Conservation (phyloP, 2,329 filamentous ascomycete species). For the Fusarium sp. region DNA sequence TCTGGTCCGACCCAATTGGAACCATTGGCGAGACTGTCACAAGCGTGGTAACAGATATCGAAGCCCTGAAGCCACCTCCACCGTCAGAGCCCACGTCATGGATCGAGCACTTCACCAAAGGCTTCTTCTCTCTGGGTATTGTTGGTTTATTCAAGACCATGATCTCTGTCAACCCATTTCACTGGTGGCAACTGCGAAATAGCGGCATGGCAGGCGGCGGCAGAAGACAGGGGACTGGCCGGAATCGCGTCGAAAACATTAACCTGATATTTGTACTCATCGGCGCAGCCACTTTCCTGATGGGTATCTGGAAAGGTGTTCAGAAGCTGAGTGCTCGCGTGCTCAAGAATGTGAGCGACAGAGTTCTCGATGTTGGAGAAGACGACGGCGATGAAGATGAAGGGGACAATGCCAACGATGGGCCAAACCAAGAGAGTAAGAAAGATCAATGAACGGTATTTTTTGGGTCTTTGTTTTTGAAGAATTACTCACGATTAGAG, state of each 20-base stretch:
- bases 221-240: slow-evolving; percentile 72
- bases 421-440: slow-evolving; percentile 59
- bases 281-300: slow-evolving; percentile 83
- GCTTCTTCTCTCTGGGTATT: slow-evolving; percentile 88
- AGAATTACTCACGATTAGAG: not conserved
- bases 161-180: slow-evolving; percentile 78
- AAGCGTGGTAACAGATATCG: slow-evolving; percentile 57
- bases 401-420: slow-evolving; percentile 41
- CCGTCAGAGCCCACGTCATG: slow-evolving; percentile 72
- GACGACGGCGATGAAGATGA: slow-evolving; percentile 70
- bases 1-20: slow-evolving; percentile 84
- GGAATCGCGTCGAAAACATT: slow-evolving; percentile 82
- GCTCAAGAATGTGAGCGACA: slow-evolving; percentile 83
- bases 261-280: slow-evolving; percentile 84
- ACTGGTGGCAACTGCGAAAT: slow-evolving; percentile 80
- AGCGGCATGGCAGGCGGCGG: slow-evolving; percentile 67
- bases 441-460: slow-evolving; percentile 45
- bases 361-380: slow-evolving; percentile 83
- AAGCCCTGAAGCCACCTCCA: slow-evolving; percentile 50
- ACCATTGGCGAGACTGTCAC: slow-evolving; percentile 67
- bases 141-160: slow-evolving; percentile 87
- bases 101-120: slow-evolving; percentile 88
- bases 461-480: not conserved
- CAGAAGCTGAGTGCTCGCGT: slow-evolving; percentile 77
- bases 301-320: slow-evolving; percentile 87